Conservation (phyloP, 805 yeast genomes). For the Myxozyma vanderwaltii region DNA sequence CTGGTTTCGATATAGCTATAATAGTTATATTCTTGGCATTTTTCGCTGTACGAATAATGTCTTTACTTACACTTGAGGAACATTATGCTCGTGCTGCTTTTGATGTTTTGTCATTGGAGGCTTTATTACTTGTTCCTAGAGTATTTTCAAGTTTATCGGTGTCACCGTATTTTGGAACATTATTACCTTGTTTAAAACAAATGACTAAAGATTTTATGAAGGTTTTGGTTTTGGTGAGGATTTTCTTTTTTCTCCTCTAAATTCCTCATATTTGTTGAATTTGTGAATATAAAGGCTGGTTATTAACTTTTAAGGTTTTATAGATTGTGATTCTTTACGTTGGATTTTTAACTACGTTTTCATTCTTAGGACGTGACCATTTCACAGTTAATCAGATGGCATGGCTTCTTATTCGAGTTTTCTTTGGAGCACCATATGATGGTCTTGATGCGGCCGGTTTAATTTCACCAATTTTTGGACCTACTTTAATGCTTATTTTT, state of each 20-base stretch:
- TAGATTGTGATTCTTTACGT: constrained; percentile 38
- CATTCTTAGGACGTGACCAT: constrained; percentile 39
- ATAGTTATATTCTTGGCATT: constrained; percentile 35
- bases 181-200: constrained; percentile 41
- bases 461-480: constrained; percentile 41
- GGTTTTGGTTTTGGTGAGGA: constrained; percentile 33
- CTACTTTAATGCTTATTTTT: constrained; percentile 41
- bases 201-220: constrained; percentile 41
- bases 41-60: constrained; percentile 31
- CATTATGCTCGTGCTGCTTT: constrained; percentile 35
- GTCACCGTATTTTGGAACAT: constrained; percentile 42
- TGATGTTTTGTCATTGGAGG: constrained; percentile 41
- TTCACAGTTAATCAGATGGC: constrained; percentile 40
- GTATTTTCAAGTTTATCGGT: constrained; percentile 40
- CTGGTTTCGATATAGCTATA: constrained; percentile 38
- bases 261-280: no score
- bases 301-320: no score
- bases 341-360: constrained; percentile 43
- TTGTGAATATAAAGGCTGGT: no score
- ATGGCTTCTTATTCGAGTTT: constrained; percentile 41
- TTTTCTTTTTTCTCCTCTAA: not conserved
- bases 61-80: constrained; percentile 22
- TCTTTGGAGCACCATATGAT: constrained; percentile 41
- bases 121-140: constrained; percentile 40
- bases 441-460: constrained; percentile 42